phyloP scores from a whole-genome alignment of 306 rosid genomes.

The Acacia acuminata region DNA sequence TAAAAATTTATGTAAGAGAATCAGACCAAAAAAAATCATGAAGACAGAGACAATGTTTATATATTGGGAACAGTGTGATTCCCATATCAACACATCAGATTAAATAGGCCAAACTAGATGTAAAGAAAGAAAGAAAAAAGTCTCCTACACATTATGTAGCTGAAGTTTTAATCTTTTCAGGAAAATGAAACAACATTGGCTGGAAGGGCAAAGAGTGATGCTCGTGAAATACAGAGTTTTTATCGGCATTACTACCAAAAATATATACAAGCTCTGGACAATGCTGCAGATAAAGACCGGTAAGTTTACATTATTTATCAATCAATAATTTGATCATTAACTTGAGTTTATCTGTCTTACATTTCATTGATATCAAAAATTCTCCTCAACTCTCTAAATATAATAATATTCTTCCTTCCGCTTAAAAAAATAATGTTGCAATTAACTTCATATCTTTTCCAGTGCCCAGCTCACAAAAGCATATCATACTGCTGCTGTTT shows the following conservation, averaged over 20 bases:
- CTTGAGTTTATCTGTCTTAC: conserved; percentile 25
- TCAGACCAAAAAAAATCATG: neutral
- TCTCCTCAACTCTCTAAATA: conserved; percentile 4
- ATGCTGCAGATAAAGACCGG: conserved; percentile 89
- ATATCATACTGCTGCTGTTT: conserved; percentile 89
- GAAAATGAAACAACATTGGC: conserved; percentile 82
- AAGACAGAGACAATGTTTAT: neutral
- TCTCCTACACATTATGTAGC: neutral
- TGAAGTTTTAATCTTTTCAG: conserved; percentile 41
- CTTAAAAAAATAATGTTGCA: neutral
- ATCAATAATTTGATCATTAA: conserved; percentile 29
- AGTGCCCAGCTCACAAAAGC: conserved; percentile 95
- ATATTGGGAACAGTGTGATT: neutral
- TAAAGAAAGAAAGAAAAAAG: neutral
- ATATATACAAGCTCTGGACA: conserved; percentile 78
- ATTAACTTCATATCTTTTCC: conserved; percentile 37
- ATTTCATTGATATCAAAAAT: conserved; percentile 1
- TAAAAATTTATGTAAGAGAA: neutral
- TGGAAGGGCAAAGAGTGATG: conserved; percentile 86
- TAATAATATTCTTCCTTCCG: neutral
- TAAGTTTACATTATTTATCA: conserved; percentile 38
- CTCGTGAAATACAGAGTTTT: conserved; percentile 93
- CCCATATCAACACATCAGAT: neutral
- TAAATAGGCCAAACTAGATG: neutral
- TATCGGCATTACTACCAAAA: conserved; percentile 80